These are phyloP conservation scores for Chrysanthemum lavandulifolium DNA, from an alignment of 129 eudicot species.

Conservation along the genomic window DNA sequence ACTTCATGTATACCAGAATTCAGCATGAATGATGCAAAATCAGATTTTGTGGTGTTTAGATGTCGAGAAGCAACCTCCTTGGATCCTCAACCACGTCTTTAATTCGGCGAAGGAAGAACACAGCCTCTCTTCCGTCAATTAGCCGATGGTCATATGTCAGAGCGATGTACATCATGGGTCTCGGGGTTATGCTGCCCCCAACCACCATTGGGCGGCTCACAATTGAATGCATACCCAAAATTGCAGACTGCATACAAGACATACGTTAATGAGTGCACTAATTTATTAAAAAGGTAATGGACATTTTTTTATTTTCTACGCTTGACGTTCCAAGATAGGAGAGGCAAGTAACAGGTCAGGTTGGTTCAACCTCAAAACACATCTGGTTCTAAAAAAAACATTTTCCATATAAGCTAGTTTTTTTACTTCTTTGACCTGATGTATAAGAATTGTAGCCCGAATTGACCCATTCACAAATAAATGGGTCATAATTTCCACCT, in stretches of 20 bases:
- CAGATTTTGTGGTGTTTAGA: constrained; percentile 31
- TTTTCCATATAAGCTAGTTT: too few species aligned
- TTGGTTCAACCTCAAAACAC: too few species aligned
- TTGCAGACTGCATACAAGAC: constrained; percentile 63
- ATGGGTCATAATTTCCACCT: background rate
- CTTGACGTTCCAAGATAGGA: background rate
- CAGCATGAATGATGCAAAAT: constrained; percentile 2
- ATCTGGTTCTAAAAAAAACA: too few species aligned
- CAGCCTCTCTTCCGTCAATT: constrained; percentile 99
- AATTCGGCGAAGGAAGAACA: constrained; percentile 78
- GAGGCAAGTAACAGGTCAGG: background rate
- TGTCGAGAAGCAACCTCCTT: constrained; percentile 73
- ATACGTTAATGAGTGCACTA: background rate
- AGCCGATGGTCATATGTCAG: constrained; percentile 95
- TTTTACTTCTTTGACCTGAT: background rate
- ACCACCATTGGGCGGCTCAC: constrained; percentile 96
- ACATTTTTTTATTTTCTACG: background rate
- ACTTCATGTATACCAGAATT: constrained; percentile 26
- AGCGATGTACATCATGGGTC: constrained; percentile 99
- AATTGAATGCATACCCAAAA: constrained; percentile 85
- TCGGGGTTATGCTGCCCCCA: constrained; percentile 72
- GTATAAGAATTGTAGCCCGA: background rate
- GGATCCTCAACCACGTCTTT: constrained; percentile 97
- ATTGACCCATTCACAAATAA: background rate
- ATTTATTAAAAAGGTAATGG: background rate